These are phyloP conservation scores for Coelastrella sp. DNA, from an alignment of 139 green algal species.

Conservation along the genomic window DNA sequence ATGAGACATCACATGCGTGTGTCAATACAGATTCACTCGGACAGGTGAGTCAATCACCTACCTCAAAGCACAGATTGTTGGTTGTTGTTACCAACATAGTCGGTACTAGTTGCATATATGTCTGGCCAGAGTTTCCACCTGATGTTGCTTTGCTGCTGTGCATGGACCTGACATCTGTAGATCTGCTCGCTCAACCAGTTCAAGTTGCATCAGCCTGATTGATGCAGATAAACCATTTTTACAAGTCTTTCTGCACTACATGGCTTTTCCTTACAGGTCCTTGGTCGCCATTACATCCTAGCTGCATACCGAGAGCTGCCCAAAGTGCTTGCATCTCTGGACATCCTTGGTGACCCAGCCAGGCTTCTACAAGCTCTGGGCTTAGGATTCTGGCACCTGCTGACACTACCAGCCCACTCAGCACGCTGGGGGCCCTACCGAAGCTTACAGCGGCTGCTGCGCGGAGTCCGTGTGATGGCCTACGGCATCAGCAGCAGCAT, in stretches of 20 bases:
- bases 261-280: conserved; percentile 43
- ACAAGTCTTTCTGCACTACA: no score
- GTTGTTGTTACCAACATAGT: no score
- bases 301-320: conserved; percentile 66
- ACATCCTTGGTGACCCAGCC: conserved; percentile 69
- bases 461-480: conserved; percentile 42
- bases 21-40: conserved; percentile 67
- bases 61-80: no score
- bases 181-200: no score
- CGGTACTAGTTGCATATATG: no score
- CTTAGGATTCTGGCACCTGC: conserved; percentile 65
- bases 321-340: conserved; percentile 65
- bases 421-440: conserved; percentile 38
- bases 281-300: conserved; percentile 76
- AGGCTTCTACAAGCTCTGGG: conserved; percentile 54
- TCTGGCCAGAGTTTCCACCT: no score
- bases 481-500: conserved; percentile 60
- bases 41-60: conserved; percentile 58
- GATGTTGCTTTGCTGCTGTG: no score
- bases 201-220: no score
- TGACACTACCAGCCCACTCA: conserved; percentile 55
- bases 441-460: conserved; percentile 25
- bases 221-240: no score
- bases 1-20: conserved; percentile 71
- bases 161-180: no score